These are phyloP conservation scores for Dendrostoma leiphaemia DNA, from an alignment of 2,329 filamentous ascomycete species.

Conservation along the genomic window DNA sequence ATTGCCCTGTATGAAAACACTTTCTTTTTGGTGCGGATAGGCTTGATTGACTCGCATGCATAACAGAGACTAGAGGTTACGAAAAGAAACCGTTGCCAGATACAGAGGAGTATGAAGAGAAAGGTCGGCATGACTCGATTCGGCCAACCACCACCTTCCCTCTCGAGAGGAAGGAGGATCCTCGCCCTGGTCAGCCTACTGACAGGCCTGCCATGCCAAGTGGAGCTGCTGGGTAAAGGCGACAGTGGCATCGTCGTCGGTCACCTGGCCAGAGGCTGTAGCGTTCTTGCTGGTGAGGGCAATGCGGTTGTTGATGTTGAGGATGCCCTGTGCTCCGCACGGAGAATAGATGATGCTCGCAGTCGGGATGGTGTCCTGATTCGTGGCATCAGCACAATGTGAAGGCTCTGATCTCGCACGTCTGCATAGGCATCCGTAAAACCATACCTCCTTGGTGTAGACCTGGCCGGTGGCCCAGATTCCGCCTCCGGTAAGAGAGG, in stretches of 20 bases:
- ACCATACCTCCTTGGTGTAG: neutral
- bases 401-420: neutral
- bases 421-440: neutral
- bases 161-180: too few relatives aligned
- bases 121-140: too few relatives aligned
- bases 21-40: too few relatives aligned
- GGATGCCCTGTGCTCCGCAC: slow-evolving; percentile 43
- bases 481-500: slow-evolving; percentile 40
- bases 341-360: slow-evolving; percentile 44
- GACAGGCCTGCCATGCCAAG: slow-evolving; percentile 30
- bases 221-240: slow-evolving; percentile 38
- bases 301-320: slow-evolving; percentile 40
- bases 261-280: slow-evolving; percentile 33
- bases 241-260: slow-evolving; percentile 38
- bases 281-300: slow-evolving; percentile 31
- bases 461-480: slow-evolving; percentile 41
- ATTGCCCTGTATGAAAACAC: too few relatives aligned
- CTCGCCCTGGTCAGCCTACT: too few relatives aligned
- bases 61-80: too few relatives aligned
- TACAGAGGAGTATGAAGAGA: too few relatives aligned
- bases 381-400: slow-evolving; percentile 32
- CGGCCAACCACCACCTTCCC: too few relatives aligned
- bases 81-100: too few relatives aligned
- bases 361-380: slow-evolving; percentile 42
- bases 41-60: too few relatives aligned